Evolutionary conservation across 139 green algal species (phyloP).

Genomic region (Closterium sp.): DNA sequence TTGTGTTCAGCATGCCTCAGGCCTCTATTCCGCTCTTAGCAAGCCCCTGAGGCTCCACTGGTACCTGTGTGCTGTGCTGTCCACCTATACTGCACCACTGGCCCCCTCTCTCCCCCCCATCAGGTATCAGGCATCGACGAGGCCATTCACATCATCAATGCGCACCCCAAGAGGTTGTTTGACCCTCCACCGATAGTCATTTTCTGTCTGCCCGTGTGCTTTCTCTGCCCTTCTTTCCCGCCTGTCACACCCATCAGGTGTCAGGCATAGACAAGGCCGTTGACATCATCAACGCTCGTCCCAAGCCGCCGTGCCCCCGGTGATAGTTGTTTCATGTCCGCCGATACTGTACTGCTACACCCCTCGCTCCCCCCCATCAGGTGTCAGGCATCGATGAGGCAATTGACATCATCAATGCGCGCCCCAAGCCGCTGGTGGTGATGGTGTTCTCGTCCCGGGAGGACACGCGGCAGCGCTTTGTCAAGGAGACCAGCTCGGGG

Average conservation of each 20-base stretch:
- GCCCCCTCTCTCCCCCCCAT: too few relatives aligned
- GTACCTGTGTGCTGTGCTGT: too few relatives aligned
- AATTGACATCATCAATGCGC: conserved; percentile 33
- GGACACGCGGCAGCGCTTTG: too few relatives aligned
- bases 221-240: too few relatives aligned
- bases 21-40: too few relatives aligned
- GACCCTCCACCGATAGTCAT: conserved; percentile 51
- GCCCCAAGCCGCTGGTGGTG: background rate
- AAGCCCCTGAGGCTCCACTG: too few relatives aligned
- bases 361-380: conserved; percentile 3
- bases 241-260: conserved; percentile 15
- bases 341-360: too few relatives aligned
- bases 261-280: conserved; percentile 38
- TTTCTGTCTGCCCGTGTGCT: conserved; percentile 8
- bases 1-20: too few relatives aligned
- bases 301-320: conserved; percentile 52
- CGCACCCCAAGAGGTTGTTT: conserved; percentile 43
- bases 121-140: conserved; percentile 41
- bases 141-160: conserved; percentile 39
- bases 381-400: conserved; percentile 38
- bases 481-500: too few relatives aligned
- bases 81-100: too few relatives aligned
- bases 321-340: conserved; percentile 45
- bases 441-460: too few relatives aligned
- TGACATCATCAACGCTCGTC: conserved; percentile 19